phyloP scores from a whole-genome alignment of 805 yeast genomes.

The Starmerella scarabaei region DNA sequence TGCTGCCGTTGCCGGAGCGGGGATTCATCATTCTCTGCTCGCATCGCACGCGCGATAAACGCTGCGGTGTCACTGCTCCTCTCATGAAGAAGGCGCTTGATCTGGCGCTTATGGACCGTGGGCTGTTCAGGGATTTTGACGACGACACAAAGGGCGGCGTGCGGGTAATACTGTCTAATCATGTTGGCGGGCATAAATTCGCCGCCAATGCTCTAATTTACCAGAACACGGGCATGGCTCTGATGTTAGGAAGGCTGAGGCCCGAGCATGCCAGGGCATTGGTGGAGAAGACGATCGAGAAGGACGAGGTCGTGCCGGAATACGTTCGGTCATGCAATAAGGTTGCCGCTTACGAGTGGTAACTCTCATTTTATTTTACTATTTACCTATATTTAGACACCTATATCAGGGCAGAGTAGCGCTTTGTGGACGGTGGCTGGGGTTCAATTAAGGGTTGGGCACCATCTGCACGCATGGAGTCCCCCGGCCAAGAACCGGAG shows the following conservation, averaged over 20 bases:
- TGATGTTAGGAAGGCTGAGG: slow-evolving; percentile 79
- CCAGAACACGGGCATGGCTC: slow-evolving; percentile 54
- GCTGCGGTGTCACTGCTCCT: slow-evolving; percentile 92
- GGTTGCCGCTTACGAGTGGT: slow-evolving; percentile 24
- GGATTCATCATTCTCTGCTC: slow-evolving; percentile 62
- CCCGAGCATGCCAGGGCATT: slow-evolving; percentile 67
- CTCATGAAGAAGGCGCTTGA: slow-evolving; percentile 72
- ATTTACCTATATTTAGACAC: too few relatives aligned
- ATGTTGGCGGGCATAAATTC: slow-evolving; percentile 92
- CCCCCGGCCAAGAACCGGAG: not conserved
- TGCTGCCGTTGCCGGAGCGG: slow-evolving; percentile 11
- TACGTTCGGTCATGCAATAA: slow-evolving; percentile 41
- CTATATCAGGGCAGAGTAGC: too few relatives aligned
- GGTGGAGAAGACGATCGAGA: slow-evolving; percentile 59
- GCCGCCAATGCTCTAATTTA: slow-evolving; percentile 82
- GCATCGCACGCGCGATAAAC: slow-evolving; percentile 78
- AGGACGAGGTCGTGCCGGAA: slow-evolving; percentile 59
- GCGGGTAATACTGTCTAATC: slow-evolving; percentile 57
- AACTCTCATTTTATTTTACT: too few relatives aligned
- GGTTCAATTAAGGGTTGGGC: not conserved
- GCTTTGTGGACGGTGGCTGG: too few relatives aligned
- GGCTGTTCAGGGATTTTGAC: slow-evolving; percentile 58
- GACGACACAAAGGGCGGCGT: slow-evolving; percentile 71
- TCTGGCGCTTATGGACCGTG: slow-evolving; percentile 53
- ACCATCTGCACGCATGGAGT: too few relatives aligned